A percentile compares a stretch with the other conserved stretches of the same genome.
Evolutionary conservation across 148 eudicot genomes (phyloP).

Genomic region (Amaranthus hypochondriacus): DNA sequence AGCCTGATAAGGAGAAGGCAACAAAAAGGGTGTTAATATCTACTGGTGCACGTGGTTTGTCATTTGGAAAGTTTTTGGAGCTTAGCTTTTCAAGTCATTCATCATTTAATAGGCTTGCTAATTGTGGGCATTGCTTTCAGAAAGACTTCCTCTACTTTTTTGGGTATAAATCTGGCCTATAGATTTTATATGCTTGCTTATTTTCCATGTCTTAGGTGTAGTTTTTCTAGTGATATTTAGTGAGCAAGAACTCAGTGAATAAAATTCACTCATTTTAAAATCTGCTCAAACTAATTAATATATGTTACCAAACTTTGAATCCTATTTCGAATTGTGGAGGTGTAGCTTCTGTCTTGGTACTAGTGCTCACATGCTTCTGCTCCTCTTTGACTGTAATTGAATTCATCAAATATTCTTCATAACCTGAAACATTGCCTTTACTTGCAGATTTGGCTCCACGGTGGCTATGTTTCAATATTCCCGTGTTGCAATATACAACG

Average conservation of each 20-base stretch:
- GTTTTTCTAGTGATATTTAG: not conserved
- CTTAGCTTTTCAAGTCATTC: slow-evolving; percentile 79
- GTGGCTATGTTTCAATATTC: slow-evolving; percentile 90
- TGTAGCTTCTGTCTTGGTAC: not conserved
- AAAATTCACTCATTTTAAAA: not conserved
- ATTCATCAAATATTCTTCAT: not conserved
- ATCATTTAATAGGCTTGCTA: slow-evolving; percentile 49
- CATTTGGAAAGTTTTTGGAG: slow-evolving; percentile 97
- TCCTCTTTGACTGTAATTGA: not conserved
- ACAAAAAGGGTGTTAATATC: slow-evolving; percentile 87
- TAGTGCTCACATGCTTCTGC: not conserved
- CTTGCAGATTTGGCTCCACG: slow-evolving; percentile 82
- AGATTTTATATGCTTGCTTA: not conserved
- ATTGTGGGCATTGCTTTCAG: slow-evolving; percentile 86
- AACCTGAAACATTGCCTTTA: slow-evolving; percentile 7
- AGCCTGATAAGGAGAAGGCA: slow-evolving; percentile 43
- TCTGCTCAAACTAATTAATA: not conserved
- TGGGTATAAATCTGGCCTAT: slow-evolving; percentile 49
- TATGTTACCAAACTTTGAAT: not conserved
- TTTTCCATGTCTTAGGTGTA: not conserved
- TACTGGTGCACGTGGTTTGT: slow-evolving; percentile 69
- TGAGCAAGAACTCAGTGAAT: not conserved
- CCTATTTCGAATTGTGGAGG: not conserved
- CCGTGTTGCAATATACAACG: slow-evolving; percentile 56
- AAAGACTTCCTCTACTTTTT: slow-evolving; percentile 88